These are phyloP conservation scores for Colletotrichum spaethianum DNA, from an alignment of 2,329 filamentous ascomycete species.

Conservation along the genomic window DNA sequence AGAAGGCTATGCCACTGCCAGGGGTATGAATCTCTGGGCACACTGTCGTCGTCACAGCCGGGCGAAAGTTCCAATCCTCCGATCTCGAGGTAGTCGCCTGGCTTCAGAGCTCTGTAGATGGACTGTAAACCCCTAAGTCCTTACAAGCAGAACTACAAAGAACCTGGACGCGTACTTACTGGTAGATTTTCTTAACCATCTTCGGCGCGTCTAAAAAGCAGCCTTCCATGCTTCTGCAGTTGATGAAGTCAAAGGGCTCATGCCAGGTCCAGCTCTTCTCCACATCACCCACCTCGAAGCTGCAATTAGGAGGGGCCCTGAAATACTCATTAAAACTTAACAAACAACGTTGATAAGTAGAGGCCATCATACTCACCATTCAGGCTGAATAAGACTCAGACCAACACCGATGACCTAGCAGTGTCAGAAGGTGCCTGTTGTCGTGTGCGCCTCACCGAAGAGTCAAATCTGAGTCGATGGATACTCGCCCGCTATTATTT, in stretches of 20 bases:
- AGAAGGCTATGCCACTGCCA: constrained; percentile 48
- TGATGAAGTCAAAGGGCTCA: constrained; percentile 57
- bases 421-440: neutral
- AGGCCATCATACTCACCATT: neutral
- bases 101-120: constrained; percentile 44
- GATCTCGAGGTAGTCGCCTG: constrained; percentile 51
- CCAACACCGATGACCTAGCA: constrained; percentile 19
- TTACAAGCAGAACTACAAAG: too few species aligned
- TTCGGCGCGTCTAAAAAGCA: constrained; percentile 43
- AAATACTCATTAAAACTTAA: too few species aligned
- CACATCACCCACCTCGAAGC: constrained; percentile 61
- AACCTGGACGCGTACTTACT: neutral
- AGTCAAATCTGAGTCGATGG: constrained; percentile 46
- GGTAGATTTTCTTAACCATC: constrained; percentile 4
- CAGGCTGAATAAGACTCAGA: constrained; percentile 30
- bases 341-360: neutral
- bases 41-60: constrained; percentile 50
- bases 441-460: neutral
- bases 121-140: neutral
- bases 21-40: constrained; percentile 48
- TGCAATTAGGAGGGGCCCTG: constrained; percentile 63
- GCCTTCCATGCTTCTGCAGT: constrained; percentile 51
- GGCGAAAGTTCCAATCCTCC: constrained; percentile 47
- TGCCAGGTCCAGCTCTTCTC: constrained; percentile 57
- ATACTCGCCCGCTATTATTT: constrained; percentile 45